Base-by-base conservation (phyloP, 2,329 filamentous ascomycete genomes). In the Talaromyces islandicus region DNA sequence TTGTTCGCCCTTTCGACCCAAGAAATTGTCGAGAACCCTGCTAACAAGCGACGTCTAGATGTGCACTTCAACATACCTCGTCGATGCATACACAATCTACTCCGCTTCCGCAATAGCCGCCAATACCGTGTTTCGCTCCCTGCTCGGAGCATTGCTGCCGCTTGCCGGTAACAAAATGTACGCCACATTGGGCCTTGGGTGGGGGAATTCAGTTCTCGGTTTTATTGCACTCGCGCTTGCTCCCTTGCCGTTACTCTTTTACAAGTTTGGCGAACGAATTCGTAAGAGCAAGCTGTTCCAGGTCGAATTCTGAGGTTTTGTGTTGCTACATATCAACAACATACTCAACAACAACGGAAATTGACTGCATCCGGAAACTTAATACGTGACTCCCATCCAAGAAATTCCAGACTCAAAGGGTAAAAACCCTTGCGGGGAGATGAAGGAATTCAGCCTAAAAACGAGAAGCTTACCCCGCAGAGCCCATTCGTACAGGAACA, bases 1-100 rank as follows among this genome's bases (percentile, higher is more conserved):
- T 52, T 35, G 1, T 12, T 1, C 12, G 14, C 11, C 61, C 24
- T 56, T 65, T 59, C 32, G 24, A 52, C 35, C 11, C 14, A 12
- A 24, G 4, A 46, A 46, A 10, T 11, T 2, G n/a, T 46, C 19
- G 7, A 19, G 7, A 43, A 25, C 38, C 24, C 29, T 48, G 35
- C 64, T 63, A 61, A 66, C 56, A 19, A 55, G 17, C n/a, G 25
- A 38, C 2, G 29, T 59, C 9, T 80, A 84, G 55, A 69, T 70
- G 68, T 81, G 80, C 53, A 78, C 81, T 48, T 81, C 84, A 51
- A 85, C 84, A 3, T 88, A 88, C 65, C 77, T 88, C 1, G 81
- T 88, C 17, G 85, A 88, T 58, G 73, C 76, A 0, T 82, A 77
- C 62, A 77, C 78, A 0, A 69, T 75, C 1, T 79, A 78, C 27